Evolutionary conservation across 495 filamentous ascomycete genomes (phyloP), one percentile per base, ranked within the genome.

Genomic region (Xylaria telfairii): DNA sequence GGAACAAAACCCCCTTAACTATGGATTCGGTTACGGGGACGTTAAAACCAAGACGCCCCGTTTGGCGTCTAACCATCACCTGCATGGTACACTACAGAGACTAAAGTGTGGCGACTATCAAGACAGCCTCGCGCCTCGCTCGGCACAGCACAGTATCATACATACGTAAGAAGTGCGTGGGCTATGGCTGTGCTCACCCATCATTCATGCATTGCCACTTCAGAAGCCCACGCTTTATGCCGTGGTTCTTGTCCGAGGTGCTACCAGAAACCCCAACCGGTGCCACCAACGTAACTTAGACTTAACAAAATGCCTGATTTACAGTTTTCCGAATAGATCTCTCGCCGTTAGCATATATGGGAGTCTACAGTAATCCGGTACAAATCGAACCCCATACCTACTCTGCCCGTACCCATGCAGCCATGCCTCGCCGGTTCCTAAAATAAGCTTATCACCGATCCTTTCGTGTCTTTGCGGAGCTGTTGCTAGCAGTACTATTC

Each of bases 1-100:
- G 64, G 64, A 66, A 53, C 46, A 66, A 66, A 46, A 8, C 46
- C 47, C 64, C 64, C 64, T 53, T 46, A 47, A 21, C 64, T 10
- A 66, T 65, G 28, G 28, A 37, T 37, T 46, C 61, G 21, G 39
- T 64, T 64, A 64, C 61, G 19, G 62, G 61, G 42, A 49, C 28
- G n/a, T 65, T 37, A 2, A 41, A 15, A 46, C 47, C 9, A 54
- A 34, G 28, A 46, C 15, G 21, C 30, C 64, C 47, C 21, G 64
- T 34, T 42, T 41, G 54, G 47, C 64, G 47, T 54, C 46, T 32
- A 26, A 24, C 42, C 34, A 54, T 54, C 15, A 26, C 47, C 28
- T 63, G 41, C 60, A 47, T 63, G 39, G 2, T 37, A 59, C 56
- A 37, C 13, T 21, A n/a, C 56, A 10, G 10, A 59, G 56, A 59